phyloP scores from a whole-genome alignment of 192 early-diverging fungal genomes.

The Geranomyces michiganensis region DNA sequence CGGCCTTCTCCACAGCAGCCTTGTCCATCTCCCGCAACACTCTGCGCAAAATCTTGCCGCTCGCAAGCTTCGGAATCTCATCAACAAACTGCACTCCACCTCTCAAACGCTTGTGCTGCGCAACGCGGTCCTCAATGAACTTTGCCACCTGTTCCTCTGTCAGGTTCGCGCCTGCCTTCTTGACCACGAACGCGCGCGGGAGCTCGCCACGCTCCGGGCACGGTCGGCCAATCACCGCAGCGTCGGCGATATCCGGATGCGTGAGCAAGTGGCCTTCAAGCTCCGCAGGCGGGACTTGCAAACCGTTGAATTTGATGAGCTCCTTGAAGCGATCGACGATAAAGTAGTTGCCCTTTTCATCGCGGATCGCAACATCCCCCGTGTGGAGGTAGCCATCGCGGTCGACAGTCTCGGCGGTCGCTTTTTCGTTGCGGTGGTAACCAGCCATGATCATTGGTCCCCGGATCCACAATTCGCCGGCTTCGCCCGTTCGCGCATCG shows the following conservation, averaged over 20 bases:
- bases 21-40: conserved; percentile 57
- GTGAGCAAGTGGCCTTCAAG: conserved; percentile 75
- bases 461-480: conserved; percentile 85
- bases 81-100: conserved; percentile 77
- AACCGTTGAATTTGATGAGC: conserved; percentile 91
- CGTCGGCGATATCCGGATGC: conserved; percentile 68
- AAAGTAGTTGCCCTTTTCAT: conserved; percentile 65
- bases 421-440: conserved; percentile 79
- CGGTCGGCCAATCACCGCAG: conserved; percentile 46
- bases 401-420: conserved; percentile 65
- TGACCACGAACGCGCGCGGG: conserved; percentile 77
- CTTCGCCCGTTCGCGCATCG: conserved; percentile 55
- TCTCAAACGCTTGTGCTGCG: conserved; percentile 74
- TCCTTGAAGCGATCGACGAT: conserved; percentile 85
- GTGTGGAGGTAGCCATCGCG: conserved; percentile 76
- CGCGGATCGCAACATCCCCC: conserved; percentile 74
- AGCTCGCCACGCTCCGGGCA: conserved; percentile 60
- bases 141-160: conserved; percentile 54
- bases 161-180: conserved; percentile 43
- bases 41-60: conserved; percentile 82
- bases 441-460: conserved; percentile 89
- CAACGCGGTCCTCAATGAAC: conserved; percentile 67
- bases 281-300: conserved; percentile 85
- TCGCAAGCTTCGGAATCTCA: conserved; percentile 72
- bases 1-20: conserved; percentile 6